Conservation (phyloP, 2,329 filamentous ascomycete species). For the Nemania sp. region DNA sequence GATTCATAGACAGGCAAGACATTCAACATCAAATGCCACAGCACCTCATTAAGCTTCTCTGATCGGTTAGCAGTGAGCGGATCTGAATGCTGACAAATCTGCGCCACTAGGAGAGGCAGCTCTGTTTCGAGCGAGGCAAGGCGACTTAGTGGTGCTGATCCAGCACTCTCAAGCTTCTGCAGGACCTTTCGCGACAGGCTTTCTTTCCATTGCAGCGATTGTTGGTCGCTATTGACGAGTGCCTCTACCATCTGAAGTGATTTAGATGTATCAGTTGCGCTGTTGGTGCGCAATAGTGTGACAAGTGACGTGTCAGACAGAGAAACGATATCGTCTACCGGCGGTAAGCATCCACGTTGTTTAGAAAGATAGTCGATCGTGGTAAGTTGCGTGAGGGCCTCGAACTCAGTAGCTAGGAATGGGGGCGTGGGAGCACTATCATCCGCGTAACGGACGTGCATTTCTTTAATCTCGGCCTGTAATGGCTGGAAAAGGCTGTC, state of each 20-base stretch:
- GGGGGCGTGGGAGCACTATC: conserved; percentile 46
- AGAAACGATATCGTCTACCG: conserved; percentile 48
- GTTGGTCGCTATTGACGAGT: conserved; percentile 42
- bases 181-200: conserved; percentile 58
- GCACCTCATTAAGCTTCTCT: conserved; percentile 51
- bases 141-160: conserved; percentile 60
- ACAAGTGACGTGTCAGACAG: conserved; percentile 53
- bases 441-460: conserved; percentile 53
- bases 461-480: conserved; percentile 53
- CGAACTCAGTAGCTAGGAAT: conserved; percentile 60
- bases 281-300: conserved; percentile 50
- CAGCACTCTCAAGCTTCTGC: conserved; percentile 56
- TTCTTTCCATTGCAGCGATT: conserved; percentile 45
- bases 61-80: conserved; percentile 57
- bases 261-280: conserved; percentile 44
- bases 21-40: conserved; percentile 52
- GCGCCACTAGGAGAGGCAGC: conserved; percentile 62
- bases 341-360: conserved; percentile 31
- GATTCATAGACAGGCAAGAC: conserved; percentile 48
- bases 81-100: conserved; percentile 55
- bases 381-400: conserved; percentile 58
- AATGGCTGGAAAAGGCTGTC: conserved; percentile 56
- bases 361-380: conserved; percentile 46
- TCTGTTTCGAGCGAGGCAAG: conserved; percentile 68
- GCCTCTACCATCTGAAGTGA: conserved; percentile 54